These are phyloP conservation scores for Talaromyces ruber DNA, from an alignment of 495 filamentous ascomycete species.

Conservation along the genomic window DNA sequence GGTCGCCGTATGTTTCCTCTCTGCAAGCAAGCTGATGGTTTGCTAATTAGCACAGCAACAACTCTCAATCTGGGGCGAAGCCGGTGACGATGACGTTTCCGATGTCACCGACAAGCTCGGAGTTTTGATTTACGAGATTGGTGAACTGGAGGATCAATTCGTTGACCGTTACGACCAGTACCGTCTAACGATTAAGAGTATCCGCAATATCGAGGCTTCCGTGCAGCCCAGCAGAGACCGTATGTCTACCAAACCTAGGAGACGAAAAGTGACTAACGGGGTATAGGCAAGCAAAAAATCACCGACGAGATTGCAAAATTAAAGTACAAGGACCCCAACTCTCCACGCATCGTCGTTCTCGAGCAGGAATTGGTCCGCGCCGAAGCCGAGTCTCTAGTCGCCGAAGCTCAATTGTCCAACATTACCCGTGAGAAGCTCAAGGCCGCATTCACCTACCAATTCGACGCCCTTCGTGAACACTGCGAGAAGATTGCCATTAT, in stretches of 20 bases:
- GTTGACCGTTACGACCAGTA: conserved; percentile 99
- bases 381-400: conserved; percentile 95
- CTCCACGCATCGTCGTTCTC: conserved; percentile 91
- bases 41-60: conserved; percentile 67
- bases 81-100: conserved; percentile 93
- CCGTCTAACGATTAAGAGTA: conserved; percentile 97
- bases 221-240: conserved; percentile 97
- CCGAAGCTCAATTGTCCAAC: conserved; percentile 96
- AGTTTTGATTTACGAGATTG: conserved; percentile 95
- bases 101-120: conserved; percentile 99
- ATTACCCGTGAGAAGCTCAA: conserved; percentile 99
- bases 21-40: neutral
- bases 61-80: conserved; percentile 96
- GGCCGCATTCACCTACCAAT: conserved; percentile 96
- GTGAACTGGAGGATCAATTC: conserved; percentile 95
- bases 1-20: conserved; percentile 63
- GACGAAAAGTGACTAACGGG: neutral
- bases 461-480: conserved; percentile 94
- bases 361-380: conserved; percentile 98
- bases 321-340: conserved; percentile 99
- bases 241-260: conserved; percentile 30
- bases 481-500: conserved; percentile 98
- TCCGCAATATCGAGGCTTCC: conserved; percentile 96
- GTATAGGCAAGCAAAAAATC: conserved; percentile 89
- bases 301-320: conserved; percentile 97